Evolutionary conservation across 805 yeast species (phyloP).

Genomic region (Saccharomycopsis vini): DNA sequence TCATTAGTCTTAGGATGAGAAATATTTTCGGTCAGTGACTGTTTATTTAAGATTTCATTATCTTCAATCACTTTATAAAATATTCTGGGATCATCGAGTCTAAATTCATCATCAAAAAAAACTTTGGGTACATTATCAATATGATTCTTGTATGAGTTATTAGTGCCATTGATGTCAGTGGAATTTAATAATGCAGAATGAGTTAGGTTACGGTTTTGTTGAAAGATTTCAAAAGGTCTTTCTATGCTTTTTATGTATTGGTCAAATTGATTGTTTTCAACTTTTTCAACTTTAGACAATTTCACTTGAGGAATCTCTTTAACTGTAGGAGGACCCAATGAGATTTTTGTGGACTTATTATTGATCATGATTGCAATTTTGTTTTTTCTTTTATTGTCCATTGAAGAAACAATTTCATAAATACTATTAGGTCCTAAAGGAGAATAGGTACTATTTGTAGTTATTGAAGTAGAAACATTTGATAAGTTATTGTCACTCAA

Average conservation of each 20-base stretch:
- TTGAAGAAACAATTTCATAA: constrained; percentile 61
- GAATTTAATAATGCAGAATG: constrained; percentile 28
- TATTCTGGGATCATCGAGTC: constrained; percentile 80
- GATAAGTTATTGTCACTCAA: constrained; percentile 6
- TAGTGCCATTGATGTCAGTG: constrained; percentile 1
- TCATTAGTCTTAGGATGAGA: constrained; percentile 22
- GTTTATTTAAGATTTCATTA: constrained; percentile 31
- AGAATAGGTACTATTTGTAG: constrained; percentile 5
- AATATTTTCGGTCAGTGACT: constrained; percentile 20
- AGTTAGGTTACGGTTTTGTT: constrained; percentile 35
- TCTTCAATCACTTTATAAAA: constrained; percentile 68
- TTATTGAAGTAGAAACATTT: background rate
- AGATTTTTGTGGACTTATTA: constrained; percentile 35
- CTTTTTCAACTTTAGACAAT: constrained; percentile 43
- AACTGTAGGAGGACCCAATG: constrained; percentile 58
- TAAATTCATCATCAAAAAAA: constrained; percentile 58
- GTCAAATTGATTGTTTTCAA: constrained; percentile 35
- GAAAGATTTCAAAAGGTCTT: constrained; percentile 37
- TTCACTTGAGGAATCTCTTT: constrained; percentile 80
- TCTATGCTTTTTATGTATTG: constrained; percentile 37
- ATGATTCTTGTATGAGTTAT: background rate
- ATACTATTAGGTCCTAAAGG: constrained; percentile 71
- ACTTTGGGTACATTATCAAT: constrained; percentile 54
- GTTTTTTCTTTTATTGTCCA: constrained; percentile 34
- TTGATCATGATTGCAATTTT: constrained; percentile 23